These are phyloP conservation scores for Spergularia bocconei DNA, from an alignment of 148 eudicot species.

Conservation along the genomic window DNA sequence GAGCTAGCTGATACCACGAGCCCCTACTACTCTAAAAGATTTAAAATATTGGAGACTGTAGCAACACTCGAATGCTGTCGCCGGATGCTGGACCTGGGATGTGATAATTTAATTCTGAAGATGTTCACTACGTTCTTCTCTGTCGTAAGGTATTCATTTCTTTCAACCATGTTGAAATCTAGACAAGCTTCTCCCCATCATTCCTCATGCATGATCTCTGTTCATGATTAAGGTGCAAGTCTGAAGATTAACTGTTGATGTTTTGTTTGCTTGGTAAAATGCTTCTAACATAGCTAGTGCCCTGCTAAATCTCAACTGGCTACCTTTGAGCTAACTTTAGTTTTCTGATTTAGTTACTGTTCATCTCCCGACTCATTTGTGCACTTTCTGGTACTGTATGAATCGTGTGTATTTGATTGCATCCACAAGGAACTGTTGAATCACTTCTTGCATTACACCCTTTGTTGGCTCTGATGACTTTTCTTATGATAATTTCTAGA, in stretches of 20 bases:
- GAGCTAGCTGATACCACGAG: constrained; percentile 61
- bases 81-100: constrained; percentile 64
- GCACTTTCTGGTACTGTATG: not conserved
- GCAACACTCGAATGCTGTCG: constrained; percentile 63
- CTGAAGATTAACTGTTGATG: not conserved
- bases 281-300: not conserved
- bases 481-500: constrained; percentile 36
- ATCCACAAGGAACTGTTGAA: not conserved
- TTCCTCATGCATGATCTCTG: not conserved
- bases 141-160: constrained; percentile 49
- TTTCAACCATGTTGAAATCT: not conserved
- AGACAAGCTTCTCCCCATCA: not conserved
- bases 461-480: constrained; percentile 11
- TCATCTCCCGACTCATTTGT: not conserved
- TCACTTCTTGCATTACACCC: not conserved
- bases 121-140: constrained; percentile 72
- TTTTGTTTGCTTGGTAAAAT: not conserved
- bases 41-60: constrained; percentile 70
- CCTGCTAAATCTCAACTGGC: not conserved
- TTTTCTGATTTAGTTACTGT: too few species aligned
- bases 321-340: not conserved
- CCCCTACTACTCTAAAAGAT: constrained; percentile 59
- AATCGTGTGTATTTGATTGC: not conserved
- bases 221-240: not conserved
- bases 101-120: constrained; percentile 54